These are phyloP conservation scores for Kodamaea suecica DNA, from an alignment of 1,139 yeast species.

Conservation along the genomic window DNA sequence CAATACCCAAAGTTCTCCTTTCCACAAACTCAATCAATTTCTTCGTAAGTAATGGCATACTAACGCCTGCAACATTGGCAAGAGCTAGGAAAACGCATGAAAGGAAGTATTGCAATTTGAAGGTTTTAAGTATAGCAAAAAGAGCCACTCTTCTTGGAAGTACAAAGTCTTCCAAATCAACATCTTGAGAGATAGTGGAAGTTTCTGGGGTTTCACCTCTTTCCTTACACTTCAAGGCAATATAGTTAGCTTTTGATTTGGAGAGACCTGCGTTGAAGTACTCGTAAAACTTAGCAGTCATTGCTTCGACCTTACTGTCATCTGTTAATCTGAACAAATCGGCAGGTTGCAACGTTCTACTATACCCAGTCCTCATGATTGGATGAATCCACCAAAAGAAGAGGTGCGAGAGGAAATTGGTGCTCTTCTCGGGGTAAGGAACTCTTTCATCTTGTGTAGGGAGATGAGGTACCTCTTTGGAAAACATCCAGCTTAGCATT, in stretches of 20 bases:
- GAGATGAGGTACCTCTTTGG: conserved; percentile 36
- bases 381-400: conserved; percentile 55
- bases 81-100: conserved; percentile 21
- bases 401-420: conserved; percentile 34
- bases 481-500: conserved; percentile 28
- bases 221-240: conserved; percentile 21
- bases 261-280: conserved; percentile 22
- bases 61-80: conserved; percentile 18
- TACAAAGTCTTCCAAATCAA: conserved; percentile 24
- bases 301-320: conserved; percentile 33
- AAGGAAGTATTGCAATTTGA: conserved; percentile 24
- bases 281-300: conserved; percentile 30
- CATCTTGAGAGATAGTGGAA: conserved; percentile 19
- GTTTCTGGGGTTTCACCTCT: conserved; percentile 24
- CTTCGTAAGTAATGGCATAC: conserved; percentile 36
- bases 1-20: conserved; percentile 23
- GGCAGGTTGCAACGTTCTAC: conserved; percentile 45
- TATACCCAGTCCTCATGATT: conserved; percentile 46
- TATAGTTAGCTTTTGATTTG: conserved; percentile 19
- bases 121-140: conserved; percentile 27
- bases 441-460: conserved; percentile 40
- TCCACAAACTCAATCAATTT: conserved; percentile 43
- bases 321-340: conserved; percentile 44
- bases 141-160: conserved; percentile 16
- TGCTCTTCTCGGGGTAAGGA: conserved; percentile 30